A percentile compares a stretch with the other conserved stretches of the same genome.
phyloP scores from a whole-genome alignment of 148 eudicot genomes.

The Camellia japonica region DNA sequence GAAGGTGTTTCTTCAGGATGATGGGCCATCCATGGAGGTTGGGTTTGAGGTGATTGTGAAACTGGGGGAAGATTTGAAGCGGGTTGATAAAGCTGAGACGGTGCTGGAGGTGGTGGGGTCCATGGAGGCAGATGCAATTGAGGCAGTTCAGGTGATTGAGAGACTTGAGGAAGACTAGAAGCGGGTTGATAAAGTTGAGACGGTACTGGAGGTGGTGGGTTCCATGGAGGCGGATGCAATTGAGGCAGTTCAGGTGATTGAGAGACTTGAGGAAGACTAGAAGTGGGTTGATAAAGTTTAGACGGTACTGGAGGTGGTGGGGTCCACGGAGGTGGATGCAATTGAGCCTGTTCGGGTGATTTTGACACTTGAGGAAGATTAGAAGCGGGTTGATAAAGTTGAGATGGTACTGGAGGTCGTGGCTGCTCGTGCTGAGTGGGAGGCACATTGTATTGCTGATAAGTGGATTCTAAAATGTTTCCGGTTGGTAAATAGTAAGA shows the following conservation, averaged over 20 bases:
- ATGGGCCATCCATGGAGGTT: constrained; percentile 7
- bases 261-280: not conserved
- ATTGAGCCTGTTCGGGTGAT: too few species aligned
- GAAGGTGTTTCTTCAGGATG: constrained; percentile 3
- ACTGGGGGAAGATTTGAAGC: too few species aligned
- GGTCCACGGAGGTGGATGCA: too few species aligned
- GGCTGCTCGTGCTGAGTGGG: constrained; percentile 4
- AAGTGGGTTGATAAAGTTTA: constrained; percentile 10
- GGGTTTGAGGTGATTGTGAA: not conserved
- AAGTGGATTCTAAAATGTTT: constrained; percentile 6
- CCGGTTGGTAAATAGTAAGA: not conserved
- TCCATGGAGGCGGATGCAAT: not conserved
- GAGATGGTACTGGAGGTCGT: constrained; percentile 7
- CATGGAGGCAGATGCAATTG: not conserved
- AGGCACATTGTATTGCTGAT: constrained; percentile 7
- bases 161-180: not conserved
- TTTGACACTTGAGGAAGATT: not conserved
- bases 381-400: constrained; percentile 10
- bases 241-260: constrained; percentile 1
- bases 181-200: constrained; percentile 11
- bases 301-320: constrained; percentile 8
- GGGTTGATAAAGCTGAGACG: too few species aligned
- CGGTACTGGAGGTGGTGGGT: constrained; percentile 4
- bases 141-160: not conserved
- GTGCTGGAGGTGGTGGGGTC: too few species aligned